These are phyloP conservation scores for Aspergillus sclerotioniger DNA, from an alignment of 495 filamentous ascomycete genomes.

Conservation along the genomic window DNA sequence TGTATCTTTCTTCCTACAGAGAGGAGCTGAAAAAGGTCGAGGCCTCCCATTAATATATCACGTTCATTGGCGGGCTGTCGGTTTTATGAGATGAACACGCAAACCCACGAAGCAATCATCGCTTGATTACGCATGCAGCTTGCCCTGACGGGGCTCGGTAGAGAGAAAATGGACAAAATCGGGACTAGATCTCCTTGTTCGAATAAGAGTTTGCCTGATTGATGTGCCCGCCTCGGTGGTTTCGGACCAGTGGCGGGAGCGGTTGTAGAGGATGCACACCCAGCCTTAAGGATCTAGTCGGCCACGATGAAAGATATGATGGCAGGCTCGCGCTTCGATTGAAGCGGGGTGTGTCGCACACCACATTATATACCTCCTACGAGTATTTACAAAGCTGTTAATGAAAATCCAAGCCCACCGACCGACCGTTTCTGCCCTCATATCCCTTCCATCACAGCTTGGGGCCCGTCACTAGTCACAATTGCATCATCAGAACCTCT, in stretches of 20 bases:
- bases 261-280: background rate
- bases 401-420: background rate
- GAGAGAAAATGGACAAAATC: background rate
- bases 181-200: background rate
- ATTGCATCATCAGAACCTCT: constrained; percentile 16
- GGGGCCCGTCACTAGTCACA: constrained; percentile 28
- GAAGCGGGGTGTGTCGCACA: background rate
- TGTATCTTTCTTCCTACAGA: constrained; percentile 43
- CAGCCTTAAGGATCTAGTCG: too few relatives aligned
- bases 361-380: background rate
- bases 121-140: too few relatives aligned
- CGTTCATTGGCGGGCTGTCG: background rate
- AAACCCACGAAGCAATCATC: too few relatives aligned
- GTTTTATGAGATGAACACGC: background rate
- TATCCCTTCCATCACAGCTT: constrained; percentile 17
- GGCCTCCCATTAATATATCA: constrained; percentile 35
- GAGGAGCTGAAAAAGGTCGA: constrained; percentile 97
- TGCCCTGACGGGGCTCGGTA: background rate
- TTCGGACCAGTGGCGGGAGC: background rate
- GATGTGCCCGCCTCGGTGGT: background rate
- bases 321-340: too few relatives aligned
- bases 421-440: background rate
- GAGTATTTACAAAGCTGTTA: background rate
- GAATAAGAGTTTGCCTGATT: background rate
- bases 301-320: too few relatives aligned